A percentile compares a stretch with the other conserved stretches of the same genome.
Evolutionary conservation across 345 rosid species (phyloP).

Genomic region (Streptanthus diversifolius): DNA sequence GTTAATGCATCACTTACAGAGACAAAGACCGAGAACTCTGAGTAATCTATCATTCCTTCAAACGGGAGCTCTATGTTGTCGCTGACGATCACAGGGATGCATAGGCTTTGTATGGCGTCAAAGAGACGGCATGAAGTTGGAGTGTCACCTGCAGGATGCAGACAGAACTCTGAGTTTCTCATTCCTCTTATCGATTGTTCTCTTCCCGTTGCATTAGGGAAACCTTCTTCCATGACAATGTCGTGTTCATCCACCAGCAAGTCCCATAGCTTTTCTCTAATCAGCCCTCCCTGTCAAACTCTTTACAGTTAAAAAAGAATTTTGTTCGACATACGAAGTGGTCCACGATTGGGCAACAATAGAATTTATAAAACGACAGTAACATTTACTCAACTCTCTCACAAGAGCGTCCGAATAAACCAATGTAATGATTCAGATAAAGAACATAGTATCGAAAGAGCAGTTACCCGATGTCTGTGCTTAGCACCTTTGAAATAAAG

Average conservation of each 20-base stretch:
- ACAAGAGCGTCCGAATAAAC: not conserved
- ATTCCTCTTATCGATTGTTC: conserved; percentile 86
- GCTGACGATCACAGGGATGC: conserved; percentile 86
- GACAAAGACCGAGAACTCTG: conserved; percentile 69
- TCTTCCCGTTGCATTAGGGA: conserved; percentile 90
- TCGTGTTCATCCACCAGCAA: conserved; percentile 56
- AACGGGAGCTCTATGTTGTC: conserved; percentile 88
- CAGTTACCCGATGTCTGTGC: conserved; percentile 76
- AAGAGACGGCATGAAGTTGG: conserved; percentile 96
- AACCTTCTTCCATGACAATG: conserved; percentile 90
- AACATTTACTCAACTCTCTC: not conserved
- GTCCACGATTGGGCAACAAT: not conserved
- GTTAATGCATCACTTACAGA: conserved; percentile 70
- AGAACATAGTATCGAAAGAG: not conserved
- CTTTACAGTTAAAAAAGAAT: too few species aligned
- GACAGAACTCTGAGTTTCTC: conserved; percentile 88
- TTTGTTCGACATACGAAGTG: too few species aligned
- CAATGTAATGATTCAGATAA: not conserved
- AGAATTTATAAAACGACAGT: not conserved
- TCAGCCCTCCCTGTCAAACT: conserved; percentile 70
- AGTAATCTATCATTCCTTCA: conserved; percentile 79
- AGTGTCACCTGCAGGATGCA: conserved; percentile 97
- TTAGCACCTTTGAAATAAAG: conserved; percentile 96
- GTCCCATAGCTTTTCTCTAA: conserved; percentile 87
- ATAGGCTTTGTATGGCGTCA: conserved; percentile 92